Evolutionary conservation across 768 basidiomycete species (phyloP).

Genomic region (Calocybe cyanea): DNA sequence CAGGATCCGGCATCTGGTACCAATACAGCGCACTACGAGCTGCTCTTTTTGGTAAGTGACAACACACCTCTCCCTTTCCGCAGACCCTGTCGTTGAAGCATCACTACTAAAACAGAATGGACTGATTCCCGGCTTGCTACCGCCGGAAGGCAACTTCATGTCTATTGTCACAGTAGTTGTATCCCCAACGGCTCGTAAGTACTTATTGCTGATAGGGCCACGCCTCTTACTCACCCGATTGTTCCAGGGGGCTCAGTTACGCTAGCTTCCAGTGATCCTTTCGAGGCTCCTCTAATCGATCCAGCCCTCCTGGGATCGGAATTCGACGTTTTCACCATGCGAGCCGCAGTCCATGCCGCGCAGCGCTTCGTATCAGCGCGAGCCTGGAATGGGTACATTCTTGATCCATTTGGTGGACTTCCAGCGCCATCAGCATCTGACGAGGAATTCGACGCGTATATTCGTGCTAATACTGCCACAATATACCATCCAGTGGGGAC

Average conservation of each 20-base stretch:
- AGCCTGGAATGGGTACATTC: conserved; percentile 5
- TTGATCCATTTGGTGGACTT: background rate
- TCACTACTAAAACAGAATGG: conserved; percentile 2
- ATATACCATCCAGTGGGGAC: conserved; percentile 26
- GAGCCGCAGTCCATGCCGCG: conserved; percentile 6
- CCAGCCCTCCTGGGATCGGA: conserved; percentile 27
- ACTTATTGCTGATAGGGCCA: too few relatives aligned
- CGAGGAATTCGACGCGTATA: conserved; percentile 24
- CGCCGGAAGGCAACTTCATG: conserved; percentile 19
- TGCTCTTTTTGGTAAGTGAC: conserved; percentile 16
- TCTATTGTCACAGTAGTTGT: conserved; percentile 12
- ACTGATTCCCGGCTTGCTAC: conserved; percentile 7
- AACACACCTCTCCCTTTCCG: background rate
- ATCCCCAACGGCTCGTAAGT: conserved; percentile 20
- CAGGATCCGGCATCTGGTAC: conserved; percentile 24
- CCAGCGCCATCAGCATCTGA: conserved; percentile 21
- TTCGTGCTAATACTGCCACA: conserved; percentile 17
- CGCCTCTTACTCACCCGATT: too few relatives aligned
- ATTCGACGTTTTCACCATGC: conserved; percentile 10
- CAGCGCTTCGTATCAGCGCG: conserved; percentile 6
- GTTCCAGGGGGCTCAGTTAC: conserved; percentile 10
- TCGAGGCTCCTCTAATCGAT: conserved; percentile 11
- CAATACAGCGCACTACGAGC: conserved; percentile 21
- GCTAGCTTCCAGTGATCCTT: conserved; percentile 8
- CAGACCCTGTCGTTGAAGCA: conserved; percentile 1